Evolutionary conservation across 1,284 basidiomycete species (phyloP), one percentile per base, ranked within the genome.

Genomic region (Leccinum fallax): DNA sequence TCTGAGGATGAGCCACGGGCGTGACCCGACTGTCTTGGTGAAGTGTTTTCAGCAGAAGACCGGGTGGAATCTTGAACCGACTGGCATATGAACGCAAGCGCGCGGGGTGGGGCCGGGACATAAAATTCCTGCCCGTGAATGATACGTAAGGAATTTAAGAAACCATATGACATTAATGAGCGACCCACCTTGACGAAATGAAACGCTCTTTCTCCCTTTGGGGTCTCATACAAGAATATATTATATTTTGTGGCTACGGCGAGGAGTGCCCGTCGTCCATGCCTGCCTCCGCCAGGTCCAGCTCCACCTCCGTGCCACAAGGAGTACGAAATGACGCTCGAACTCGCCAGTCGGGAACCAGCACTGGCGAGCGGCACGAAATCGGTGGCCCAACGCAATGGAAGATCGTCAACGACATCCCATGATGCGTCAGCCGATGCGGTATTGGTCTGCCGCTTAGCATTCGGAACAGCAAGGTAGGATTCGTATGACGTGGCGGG

Each of bases 381-480:
- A 71, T 93, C 91, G 0, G 88, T 89, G 16, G 90, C 89, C 91
- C 91, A 93, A 43, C 88, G 83, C 55, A 93, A 66, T 9, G 90
- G 88, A 15, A 90, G 74, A 61, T 92, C 90, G 13, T 93, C 89
- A 3, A 93, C 79, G 16, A 92, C 68, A 71, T 93, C 90, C 90
- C 90, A 92, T 10, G 76, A 73, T 5, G 83, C 81, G 43, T 87
- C 86, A 40, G 77, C 74, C 3, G 81, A 76, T 26, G 77, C 67
- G 26, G 74, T 71, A 53, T 74, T 60, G 56, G 69, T 26, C 5
- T 67, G 64, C 1, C 76, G 71, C 24, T 68, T 77, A 28, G 61
- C 38, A 48, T 58, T 74, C n/a, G 66, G 69, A 53, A 67, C 58
- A 52, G 70, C 65, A 56, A 76, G 65, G 61, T 73, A 73, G 54